phyloP scores from a whole-genome alignment of 1,139 yeast species.

The Sugiyamaella pinicola region DNA sequence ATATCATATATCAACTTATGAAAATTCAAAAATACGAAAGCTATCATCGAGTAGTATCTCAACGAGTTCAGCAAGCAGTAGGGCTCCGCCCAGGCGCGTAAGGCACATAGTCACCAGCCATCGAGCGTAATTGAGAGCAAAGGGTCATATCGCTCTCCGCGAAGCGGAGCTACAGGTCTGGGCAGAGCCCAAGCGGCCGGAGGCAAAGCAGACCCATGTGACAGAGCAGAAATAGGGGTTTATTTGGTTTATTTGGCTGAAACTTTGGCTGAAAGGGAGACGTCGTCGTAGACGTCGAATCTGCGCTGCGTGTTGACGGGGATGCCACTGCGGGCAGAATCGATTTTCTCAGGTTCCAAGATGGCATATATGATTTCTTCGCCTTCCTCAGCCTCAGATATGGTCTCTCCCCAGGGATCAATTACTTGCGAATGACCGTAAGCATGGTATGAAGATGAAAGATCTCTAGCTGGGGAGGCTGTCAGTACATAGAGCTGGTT shows the following conservation, averaged over 20 bases:
- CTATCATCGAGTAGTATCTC: too few relatives aligned
- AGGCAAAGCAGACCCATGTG: neutral
- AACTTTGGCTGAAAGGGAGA: conserved; percentile 49
- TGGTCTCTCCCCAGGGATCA: conserved; percentile 79
- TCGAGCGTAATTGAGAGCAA: too few relatives aligned
- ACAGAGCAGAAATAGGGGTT: neutral
- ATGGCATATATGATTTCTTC: conserved; percentile 83
- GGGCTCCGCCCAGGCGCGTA: too few relatives aligned
- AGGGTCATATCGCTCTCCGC: too few relatives aligned
- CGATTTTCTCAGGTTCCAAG: conserved; percentile 64
- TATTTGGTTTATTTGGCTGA: conserved; percentile 18
- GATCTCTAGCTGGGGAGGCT: conserved; percentile 88
- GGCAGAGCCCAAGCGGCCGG: too few relatives aligned
- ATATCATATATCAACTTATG: too few relatives aligned
- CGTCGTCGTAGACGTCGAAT: conserved; percentile 80
- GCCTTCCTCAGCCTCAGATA: conserved; percentile 82
- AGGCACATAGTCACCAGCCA: too few relatives aligned
- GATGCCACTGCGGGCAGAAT: conserved; percentile 65
- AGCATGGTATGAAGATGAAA: conserved; percentile 75
- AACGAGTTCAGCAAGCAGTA: too few relatives aligned
- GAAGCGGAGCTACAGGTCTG: too few relatives aligned
- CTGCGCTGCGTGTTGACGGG: conserved; percentile 83
- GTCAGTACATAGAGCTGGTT: conserved; percentile 78
- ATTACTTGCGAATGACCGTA: conserved; percentile 89
- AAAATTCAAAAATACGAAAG: too few relatives aligned